Percentiles rank a stretch among this genome's conserved stretches.
Evolutionary conservation across 2,329 filamentous ascomycete genomes (phyloP).

Genomic region (Camillea tinctor): DNA sequence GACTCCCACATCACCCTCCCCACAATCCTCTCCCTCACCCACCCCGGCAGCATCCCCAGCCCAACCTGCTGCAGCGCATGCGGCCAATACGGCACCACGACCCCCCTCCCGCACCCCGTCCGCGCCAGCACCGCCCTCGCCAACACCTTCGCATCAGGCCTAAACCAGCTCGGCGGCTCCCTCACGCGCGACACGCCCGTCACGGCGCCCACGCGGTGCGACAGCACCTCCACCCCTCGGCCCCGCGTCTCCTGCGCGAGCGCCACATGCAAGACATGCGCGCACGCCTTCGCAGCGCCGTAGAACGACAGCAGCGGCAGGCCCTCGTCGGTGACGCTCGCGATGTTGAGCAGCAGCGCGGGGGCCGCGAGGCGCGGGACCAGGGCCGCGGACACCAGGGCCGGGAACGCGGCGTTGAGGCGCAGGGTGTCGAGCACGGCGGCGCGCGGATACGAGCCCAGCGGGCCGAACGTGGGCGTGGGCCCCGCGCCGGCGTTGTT

Average conservation of each 20-base stretch:
- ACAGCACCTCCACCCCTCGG: conserved; percentile 11
- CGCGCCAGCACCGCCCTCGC: conserved; percentile 17
- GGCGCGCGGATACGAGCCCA: conserved; percentile 30
- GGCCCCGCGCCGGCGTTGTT: conserved; percentile 50
- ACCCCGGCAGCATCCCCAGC: conserved; percentile 3
- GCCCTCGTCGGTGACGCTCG: conserved; percentile 17
- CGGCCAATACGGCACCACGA: conserved; percentile 21
- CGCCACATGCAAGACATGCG: conserved; percentile 16
- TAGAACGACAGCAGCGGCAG: conserved; percentile 23
- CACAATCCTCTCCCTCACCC: conserved; percentile 5
- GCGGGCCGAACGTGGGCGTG: conserved; percentile 29
- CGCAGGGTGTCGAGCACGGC: conserved; percentile 41
- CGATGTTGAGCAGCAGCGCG: conserved; percentile 23
- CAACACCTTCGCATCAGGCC: conserved; percentile 16
- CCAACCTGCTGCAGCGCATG: conserved; percentile 19
- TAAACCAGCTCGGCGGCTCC: conserved; percentile 11
- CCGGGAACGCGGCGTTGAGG: conserved; percentile 36
- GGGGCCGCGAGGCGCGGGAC: conserved; percentile 19
- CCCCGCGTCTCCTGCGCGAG: conserved; percentile 37
- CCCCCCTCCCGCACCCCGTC: conserved; percentile 14
- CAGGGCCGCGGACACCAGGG: conserved; percentile 16
- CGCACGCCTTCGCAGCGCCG: conserved; percentile 17
- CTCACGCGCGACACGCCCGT: conserved; percentile 12
- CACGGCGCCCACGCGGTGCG: conserved; percentile 18
- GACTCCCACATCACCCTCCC: conserved; percentile 11